These are phyloP conservation scores for Jaminaea rosea DNA, from an alignment of 1,284 basidiomycete genomes.

Conservation along the genomic window DNA sequence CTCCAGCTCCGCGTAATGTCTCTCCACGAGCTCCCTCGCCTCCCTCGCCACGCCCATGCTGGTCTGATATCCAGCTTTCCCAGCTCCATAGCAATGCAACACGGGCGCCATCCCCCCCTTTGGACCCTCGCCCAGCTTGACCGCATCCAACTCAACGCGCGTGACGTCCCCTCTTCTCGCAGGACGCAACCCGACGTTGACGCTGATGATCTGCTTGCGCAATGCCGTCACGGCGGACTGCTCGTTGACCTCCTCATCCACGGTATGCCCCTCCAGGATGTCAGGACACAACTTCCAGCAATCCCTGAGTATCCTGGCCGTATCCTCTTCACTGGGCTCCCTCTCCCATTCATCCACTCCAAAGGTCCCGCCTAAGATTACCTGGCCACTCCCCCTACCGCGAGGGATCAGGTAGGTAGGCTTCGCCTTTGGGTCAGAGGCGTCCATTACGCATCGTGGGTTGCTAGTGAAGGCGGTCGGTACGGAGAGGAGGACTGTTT, in stretches of 20 bases:
- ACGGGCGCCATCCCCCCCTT: not conserved
- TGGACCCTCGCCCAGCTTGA: not conserved
- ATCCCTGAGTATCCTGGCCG: slow-evolving; percentile 52
- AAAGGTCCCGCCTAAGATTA: slow-evolving; percentile 57
- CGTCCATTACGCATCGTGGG: slow-evolving; percentile 26
- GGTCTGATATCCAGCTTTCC: not conserved
- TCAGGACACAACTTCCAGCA: slow-evolving; percentile 22
- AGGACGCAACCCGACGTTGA: slow-evolving; percentile 32
- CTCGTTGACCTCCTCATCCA: slow-evolving; percentile 3
- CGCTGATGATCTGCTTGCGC: slow-evolving; percentile 13
- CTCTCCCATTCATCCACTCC: slow-evolving; percentile 36
- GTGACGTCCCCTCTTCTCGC: slow-evolving; percentile 26
- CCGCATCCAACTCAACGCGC: slow-evolving; percentile 19
- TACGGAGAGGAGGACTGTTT: slow-evolving; percentile 68
- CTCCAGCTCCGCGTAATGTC: no score
- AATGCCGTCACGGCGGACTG: slow-evolving; percentile 8
- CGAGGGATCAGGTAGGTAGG: slow-evolving; percentile 56
- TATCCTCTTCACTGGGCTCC: slow-evolving; percentile 49
- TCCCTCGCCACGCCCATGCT: not conserved
- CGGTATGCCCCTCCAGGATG: slow-evolving; percentile 17
- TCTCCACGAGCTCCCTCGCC: not conserved
- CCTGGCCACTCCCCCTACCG: slow-evolving; percentile 49
- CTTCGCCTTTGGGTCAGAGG: slow-evolving; percentile 10
- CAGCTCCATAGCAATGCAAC: not conserved
- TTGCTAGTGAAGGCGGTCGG: slow-evolving; percentile 50